Evolutionary conservation across 768 basidiomycete genomes (phyloP), one percentile per base, ranked within the genome.

Genomic region (Naematelia encephala): DNA sequence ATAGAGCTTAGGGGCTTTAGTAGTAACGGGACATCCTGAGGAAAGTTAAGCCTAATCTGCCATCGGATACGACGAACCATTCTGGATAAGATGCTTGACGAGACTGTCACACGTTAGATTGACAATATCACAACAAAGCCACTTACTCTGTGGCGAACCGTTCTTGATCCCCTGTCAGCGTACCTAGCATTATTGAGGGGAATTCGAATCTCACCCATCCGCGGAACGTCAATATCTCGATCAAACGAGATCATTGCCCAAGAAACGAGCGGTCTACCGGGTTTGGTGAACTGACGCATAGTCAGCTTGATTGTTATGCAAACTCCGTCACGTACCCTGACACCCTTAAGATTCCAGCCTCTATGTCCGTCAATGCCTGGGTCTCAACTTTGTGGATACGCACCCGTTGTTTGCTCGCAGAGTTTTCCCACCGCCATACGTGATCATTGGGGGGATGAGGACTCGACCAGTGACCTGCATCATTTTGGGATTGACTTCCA

Each of bases 191-290:
- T n/a, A n/a, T n/a, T n/a, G n/a, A n/a, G n/a, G n/a, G n/a, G n/a
- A n/a, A n/a, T n/a, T n/a, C n/a, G n/a, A n/a, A n/a, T n/a, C 64
- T 61, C 48, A 64, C 67, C 57, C 55, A 70, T 57, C 26, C 64
- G 62, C 2, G 47, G 54, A 0, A 46, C 25, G 21, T 21, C 47
- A 23, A 61, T 55, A 51, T 60, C 27, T 11, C 60, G 34, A 43
- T 72, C 75, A 50, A 71, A 73, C 8, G 61, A 68, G 16, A 73
- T 54, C 19, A 78, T 63, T 8, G 69, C 56, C 72, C 72, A 73
- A 2, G 64, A 64, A 29, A 59, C 56, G 27, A 73, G 60, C 0
- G 68, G 60, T 25, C 34, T 50, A 12, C 69, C 67, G n/a, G 67
- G 19, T 47, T 59, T 54, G 50, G 34, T 23, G 49, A 62, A 59